Percentiles rank a stretch among this genome's conserved stretches.
These are phyloP conservation scores for Aspergillus vadensis DNA, from an alignment of 2,329 filamentous ascomycete genomes.

Conservation along the genomic window DNA sequence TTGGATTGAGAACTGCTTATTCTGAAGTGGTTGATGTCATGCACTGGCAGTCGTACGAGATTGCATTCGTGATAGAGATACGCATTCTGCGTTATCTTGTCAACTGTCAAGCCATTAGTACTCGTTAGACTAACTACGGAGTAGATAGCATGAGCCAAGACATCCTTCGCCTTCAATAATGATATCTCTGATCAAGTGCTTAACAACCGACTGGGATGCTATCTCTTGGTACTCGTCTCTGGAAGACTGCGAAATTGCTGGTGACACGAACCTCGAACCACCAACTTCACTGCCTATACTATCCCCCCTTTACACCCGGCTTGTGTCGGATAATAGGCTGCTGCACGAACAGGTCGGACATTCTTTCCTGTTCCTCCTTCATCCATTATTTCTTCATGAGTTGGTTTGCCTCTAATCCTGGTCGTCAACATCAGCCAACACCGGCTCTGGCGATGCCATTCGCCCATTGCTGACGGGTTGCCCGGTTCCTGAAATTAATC, in stretches of 20 bases:
- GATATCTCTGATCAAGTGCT: not conserved
- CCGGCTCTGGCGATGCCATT: not conserved
- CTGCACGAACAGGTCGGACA: not conserved
- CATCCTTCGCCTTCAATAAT: not conserved
- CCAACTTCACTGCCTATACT: not conserved
- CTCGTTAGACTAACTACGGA: too few species aligned
- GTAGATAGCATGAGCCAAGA: too few species aligned
- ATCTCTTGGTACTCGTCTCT: not conserved
- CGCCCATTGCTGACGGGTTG: not conserved
- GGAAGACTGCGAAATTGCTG: not conserved
- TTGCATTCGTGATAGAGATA: too few species aligned
- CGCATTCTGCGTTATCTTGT: too few species aligned
- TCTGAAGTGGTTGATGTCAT: too few species aligned
- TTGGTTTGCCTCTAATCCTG: not conserved
- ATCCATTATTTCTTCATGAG: not conserved
- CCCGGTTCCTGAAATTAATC: slow-evolving; percentile 2
- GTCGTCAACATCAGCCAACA: slow-evolving; percentile 4
- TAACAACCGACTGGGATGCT: not conserved
- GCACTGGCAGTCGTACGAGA: too few species aligned
- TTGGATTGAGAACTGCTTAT: too few species aligned
- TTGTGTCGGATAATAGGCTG: not conserved
- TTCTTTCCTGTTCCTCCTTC: not conserved
- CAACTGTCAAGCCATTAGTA: too few species aligned
- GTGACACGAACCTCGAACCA: not conserved
- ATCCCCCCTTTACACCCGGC: not conserved